Conservation (phyloP, 78 protist genomes). For the Speleostelium caveatum region DNA sequence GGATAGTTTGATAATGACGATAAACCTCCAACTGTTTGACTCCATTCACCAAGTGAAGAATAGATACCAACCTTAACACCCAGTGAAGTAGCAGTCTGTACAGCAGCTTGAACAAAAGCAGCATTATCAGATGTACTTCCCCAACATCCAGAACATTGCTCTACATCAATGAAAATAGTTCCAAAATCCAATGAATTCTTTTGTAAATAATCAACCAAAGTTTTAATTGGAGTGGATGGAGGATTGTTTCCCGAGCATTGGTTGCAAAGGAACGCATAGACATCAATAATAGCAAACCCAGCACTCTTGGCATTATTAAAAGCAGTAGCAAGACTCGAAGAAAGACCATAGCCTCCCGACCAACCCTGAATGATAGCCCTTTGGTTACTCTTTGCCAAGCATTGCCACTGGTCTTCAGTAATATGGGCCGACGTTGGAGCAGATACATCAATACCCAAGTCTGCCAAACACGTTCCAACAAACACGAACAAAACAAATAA, state of each 20-base stretch:
- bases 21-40: constrained; percentile 34
- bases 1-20: constrained; percentile 1
- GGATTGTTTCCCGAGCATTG: constrained; percentile 44
- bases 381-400: constrained; percentile 31
- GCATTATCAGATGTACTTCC: constrained; percentile 16
- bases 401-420: not conserved
- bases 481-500: too few species aligned
- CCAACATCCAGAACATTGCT: constrained; percentile 72
- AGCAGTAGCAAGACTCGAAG: not conserved
- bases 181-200: not conserved
- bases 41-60: constrained; percentile 26
- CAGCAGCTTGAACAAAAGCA: constrained; percentile 5
- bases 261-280: constrained; percentile 43
- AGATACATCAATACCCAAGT: constrained; percentile 45
- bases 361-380: constrained; percentile 38
- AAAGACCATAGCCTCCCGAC: constrained; percentile 67
- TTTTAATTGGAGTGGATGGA: constrained; percentile 18
- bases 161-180: constrained; percentile 58
- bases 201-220: constrained; percentile 1
- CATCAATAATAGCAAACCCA: constrained; percentile 41
- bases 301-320: constrained; percentile 16
- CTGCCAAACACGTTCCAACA: too few species aligned
- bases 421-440: not conserved
- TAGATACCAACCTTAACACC: constrained; percentile 17
- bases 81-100: constrained; percentile 6